Percentiles rank a stretch among this genome's conserved stretches.
Evolutionary conservation across 495 filamentous ascomycete species (phyloP).

Genomic region (Aspergillus asperescens): DNA sequence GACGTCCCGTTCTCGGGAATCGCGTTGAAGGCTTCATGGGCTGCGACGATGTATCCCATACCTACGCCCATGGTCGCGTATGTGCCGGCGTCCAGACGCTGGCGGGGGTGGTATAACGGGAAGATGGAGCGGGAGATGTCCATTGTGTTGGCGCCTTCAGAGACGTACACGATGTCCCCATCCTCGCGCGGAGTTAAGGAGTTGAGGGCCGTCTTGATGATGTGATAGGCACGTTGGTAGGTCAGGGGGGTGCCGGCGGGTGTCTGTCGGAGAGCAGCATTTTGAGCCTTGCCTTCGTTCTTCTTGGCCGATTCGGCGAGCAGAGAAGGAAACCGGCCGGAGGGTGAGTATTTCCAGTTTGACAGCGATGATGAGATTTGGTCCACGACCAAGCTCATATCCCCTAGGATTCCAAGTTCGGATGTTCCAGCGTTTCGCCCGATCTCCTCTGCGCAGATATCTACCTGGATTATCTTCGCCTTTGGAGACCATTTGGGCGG

Average conservation of each 20-base stretch:
- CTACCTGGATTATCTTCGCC: constrained; percentile 56
- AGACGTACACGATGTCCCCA: constrained; percentile 55
- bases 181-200: constrained; percentile 34
- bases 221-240: constrained; percentile 50
- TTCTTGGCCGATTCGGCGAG: constrained; percentile 37
- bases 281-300: constrained; percentile 44
- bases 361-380: constrained; percentile 41
- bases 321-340: constrained; percentile 29
- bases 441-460: constrained; percentile 54
- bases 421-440: constrained; percentile 45
- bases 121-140: constrained; percentile 60
- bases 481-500: constrained; percentile 51
- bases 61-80: constrained; percentile 68
- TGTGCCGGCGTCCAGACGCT: constrained; percentile 59
- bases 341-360: constrained; percentile 43
- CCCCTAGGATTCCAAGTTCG: constrained; percentile 47
- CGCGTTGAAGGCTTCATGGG: constrained; percentile 55
- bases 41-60: constrained; percentile 59
- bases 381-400: constrained; percentile 47
- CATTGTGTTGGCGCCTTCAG: constrained; percentile 66
- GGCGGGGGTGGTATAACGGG: constrained; percentile 52
- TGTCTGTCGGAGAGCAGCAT: constrained; percentile 32
- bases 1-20: constrained; percentile 13
- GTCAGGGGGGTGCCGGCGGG: constrained; percentile 42
- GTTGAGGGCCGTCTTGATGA: constrained; percentile 47